Conservation (phyloP, 305 asterid species). For the Solanum hybrid region DNA sequence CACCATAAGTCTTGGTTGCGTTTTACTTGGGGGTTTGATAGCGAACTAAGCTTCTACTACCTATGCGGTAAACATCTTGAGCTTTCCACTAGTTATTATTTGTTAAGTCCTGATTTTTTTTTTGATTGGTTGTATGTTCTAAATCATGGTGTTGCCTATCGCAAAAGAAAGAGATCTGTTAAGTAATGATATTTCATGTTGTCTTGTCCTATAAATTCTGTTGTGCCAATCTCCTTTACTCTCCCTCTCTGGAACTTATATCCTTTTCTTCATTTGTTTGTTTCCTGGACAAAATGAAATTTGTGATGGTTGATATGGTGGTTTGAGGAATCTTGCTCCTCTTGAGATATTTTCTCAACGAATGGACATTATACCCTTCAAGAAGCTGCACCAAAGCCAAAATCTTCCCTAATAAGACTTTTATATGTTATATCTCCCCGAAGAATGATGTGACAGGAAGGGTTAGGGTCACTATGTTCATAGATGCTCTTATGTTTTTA, state of each 20-base stretch:
- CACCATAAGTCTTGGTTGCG: slow-evolving; percentile 74
- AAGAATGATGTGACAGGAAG: background rate
- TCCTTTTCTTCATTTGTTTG: background rate
- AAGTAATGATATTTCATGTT: background rate
- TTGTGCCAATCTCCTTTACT: background rate
- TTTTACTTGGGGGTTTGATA: slow-evolving; percentile 66
- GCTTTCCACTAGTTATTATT: background rate
- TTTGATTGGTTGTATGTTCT: background rate
- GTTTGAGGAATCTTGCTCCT: background rate
- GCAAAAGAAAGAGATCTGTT: background rate
- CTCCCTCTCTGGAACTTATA: background rate
- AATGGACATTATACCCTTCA: background rate
- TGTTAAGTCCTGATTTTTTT: background rate
- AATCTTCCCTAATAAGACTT: background rate
- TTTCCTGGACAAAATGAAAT: background rate
- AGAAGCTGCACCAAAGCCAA: background rate
- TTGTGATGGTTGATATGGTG: background rate
- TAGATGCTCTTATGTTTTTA: background rate
- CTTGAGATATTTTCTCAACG: background rate
- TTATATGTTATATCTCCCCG: background rate
- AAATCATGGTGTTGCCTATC: background rate
- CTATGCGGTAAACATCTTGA: slow-evolving; percentile 54
- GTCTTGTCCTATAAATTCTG: background rate
- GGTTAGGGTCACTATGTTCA: background rate
- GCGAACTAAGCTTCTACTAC: slow-evolving; percentile 73